A percentile compares a stretch with the other conserved stretches of the same genome.
Conservation (phyloP, 129 eudicot genomes). For the Flaveria robusta region DNA sequence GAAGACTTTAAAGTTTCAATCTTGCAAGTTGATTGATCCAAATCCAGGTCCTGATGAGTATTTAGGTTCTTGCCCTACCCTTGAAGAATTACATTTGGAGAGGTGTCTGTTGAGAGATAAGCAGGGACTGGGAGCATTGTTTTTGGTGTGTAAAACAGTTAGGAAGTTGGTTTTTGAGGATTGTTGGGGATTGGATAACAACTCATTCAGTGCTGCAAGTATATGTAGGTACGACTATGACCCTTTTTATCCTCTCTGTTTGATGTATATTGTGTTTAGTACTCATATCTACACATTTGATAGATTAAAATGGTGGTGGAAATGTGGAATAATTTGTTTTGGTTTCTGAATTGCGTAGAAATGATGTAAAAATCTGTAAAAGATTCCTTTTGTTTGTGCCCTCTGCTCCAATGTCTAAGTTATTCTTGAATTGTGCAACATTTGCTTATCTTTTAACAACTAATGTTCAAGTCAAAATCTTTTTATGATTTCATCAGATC, state of each 20-base stretch:
- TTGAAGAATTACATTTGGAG: slow-evolving; percentile 77
- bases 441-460: not conserved
- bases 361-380: not conserved
- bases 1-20: slow-evolving; percentile 77
- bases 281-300: slow-evolving; percentile 3
- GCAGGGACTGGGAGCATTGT: slow-evolving; percentile 69
- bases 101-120: slow-evolving; percentile 73
- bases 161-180: slow-evolving; percentile 66
- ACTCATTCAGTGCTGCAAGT: slow-evolving; percentile 58
- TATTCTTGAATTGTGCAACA: not conserved
- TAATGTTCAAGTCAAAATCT: not conserved
- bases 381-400: not conserved
- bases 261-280: slow-evolving; percentile 14
- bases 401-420: not conserved
- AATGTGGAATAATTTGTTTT: not conserved
- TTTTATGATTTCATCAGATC: not conserved
- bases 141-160: slow-evolving; percentile 72
- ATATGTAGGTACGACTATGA: slow-evolving; percentile 63
- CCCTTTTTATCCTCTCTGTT: not conserved
- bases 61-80: slow-evolving; percentile 73
- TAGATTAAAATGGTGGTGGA: not conserved
- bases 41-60: slow-evolving; percentile 84
- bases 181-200: slow-evolving; percentile 95
- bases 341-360: not conserved
- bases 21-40: slow-evolving; percentile 65